These are phyloP conservation scores for Endothia cerciana DNA, from an alignment of 2,329 filamentous ascomycete species.

Conservation along the genomic window DNA sequence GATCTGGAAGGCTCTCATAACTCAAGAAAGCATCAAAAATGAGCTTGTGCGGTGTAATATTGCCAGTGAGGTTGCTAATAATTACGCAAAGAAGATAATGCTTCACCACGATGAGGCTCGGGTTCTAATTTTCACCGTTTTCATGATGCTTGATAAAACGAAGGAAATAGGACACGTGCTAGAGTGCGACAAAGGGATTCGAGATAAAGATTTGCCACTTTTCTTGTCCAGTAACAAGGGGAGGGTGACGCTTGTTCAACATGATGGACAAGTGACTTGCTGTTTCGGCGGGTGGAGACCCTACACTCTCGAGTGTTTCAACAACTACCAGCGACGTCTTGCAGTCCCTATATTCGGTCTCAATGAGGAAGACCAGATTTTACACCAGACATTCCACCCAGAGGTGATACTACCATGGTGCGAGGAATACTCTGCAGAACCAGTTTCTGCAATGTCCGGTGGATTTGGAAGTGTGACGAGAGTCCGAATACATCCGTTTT, in stretches of 20 bases:
- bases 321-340: neutral
- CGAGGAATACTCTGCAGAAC: neutral
- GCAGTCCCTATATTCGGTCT: neutral
- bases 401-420: conserved; percentile 14
- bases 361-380: neutral
- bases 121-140: conserved; percentile 1
- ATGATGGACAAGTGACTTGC: neutral
- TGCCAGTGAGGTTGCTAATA: neutral
- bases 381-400: neutral
- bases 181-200: neutral
- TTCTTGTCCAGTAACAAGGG: neutral
- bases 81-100: neutral
- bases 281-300: neutral
- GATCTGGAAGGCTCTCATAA: neutral
- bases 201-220: conserved; percentile 9
- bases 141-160: neutral
- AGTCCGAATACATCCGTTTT: conserved; percentile 2
- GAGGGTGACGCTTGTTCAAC: neutral
- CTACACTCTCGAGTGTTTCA: neutral
- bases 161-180: neutral
- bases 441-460: conserved; percentile 13
- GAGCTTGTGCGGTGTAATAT: neutral
- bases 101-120: neutral
- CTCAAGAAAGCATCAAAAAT: conserved; percentile 1
- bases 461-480: conserved; percentile 1